Conservation (phyloP, 805 yeast species). For the Lipomyces kockii region DNA sequence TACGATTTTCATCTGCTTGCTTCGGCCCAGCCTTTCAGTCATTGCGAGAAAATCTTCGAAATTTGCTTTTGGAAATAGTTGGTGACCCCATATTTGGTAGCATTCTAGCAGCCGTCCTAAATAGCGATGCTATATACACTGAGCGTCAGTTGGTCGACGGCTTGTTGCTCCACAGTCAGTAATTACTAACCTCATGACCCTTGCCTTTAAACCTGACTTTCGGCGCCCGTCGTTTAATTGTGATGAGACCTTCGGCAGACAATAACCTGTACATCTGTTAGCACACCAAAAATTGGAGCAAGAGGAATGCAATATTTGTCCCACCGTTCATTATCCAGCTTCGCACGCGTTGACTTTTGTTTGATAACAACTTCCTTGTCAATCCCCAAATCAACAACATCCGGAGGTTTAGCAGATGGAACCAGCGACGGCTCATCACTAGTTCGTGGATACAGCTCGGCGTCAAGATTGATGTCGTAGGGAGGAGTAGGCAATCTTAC, state of each 20-base stretch:
- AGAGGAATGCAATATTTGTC: not conserved
- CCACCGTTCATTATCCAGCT: slow-evolving; percentile 51
- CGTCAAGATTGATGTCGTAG: not conserved
- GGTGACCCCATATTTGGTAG: slow-evolving; percentile 78
- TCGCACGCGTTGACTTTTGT: slow-evolving; percentile 47
- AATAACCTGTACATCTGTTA: slow-evolving; percentile 47
- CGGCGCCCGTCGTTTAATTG: slow-evolving; percentile 45
- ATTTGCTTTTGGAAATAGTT: slow-evolving; percentile 76
- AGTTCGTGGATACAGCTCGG: not conserved
- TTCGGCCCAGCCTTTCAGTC: slow-evolving; percentile 55
- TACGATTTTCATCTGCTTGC: slow-evolving; percentile 47
- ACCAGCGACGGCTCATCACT: not conserved
- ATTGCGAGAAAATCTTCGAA: slow-evolving; percentile 69
- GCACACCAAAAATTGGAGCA: not conserved
- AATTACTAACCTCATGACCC: slow-evolving; percentile 49
- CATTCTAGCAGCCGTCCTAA: slow-evolving; percentile 55
- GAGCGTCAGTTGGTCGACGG: not conserved
- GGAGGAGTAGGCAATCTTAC: not conserved
- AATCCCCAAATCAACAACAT: slow-evolving; percentile 38
- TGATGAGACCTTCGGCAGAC: slow-evolving; percentile 61
- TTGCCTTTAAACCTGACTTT: slow-evolving; percentile 46
- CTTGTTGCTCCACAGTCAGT: not conserved
- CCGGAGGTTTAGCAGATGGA: not conserved
- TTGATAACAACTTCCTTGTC: slow-evolving; percentile 43
- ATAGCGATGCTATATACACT: slow-evolving; percentile 47